These are phyloP conservation scores for Lablab purpureus DNA, from an alignment of 306 rosid genomes.

Conservation along the genomic window DNA sequence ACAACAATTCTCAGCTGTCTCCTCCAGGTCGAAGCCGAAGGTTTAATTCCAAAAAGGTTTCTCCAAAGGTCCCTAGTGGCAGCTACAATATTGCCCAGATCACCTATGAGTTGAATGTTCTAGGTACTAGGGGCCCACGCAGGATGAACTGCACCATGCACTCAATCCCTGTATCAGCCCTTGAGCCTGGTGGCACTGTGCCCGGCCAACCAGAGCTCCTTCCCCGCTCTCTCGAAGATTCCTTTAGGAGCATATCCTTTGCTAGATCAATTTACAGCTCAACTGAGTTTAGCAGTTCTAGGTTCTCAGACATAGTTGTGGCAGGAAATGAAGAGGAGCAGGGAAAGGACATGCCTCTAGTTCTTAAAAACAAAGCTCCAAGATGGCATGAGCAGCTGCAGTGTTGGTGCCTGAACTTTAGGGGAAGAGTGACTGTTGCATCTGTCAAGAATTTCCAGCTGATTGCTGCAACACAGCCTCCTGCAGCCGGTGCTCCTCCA, in stretches of 20 bases:
- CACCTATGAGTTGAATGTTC: conserved; percentile 82
- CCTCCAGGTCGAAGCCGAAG: conserved; percentile 86
- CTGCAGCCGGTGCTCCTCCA: conserved; percentile 38
- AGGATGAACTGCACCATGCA: conserved; percentile 85
- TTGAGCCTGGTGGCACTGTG: conserved; percentile 73
- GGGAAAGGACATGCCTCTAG: conserved; percentile 65
- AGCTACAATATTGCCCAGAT: conserved; percentile 83
- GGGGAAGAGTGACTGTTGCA: conserved; percentile 91
- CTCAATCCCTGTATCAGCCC: conserved; percentile 77
- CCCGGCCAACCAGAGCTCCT: conserved; percentile 86
- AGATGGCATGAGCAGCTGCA: conserved; percentile 96
- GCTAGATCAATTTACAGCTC: conserved; percentile 69
- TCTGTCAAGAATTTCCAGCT: conserved; percentile 93
- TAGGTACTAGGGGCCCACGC: conserved; percentile 90
- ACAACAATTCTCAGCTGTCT: conserved; percentile 62
- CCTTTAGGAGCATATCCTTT: conserved; percentile 82
- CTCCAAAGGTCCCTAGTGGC: conserved; percentile 89
- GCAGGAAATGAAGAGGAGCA: conserved; percentile 60
- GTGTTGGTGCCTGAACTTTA: conserved; percentile 92
- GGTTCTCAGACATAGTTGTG: conserved; percentile 70
- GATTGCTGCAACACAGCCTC: conserved; percentile 62
- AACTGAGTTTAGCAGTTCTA: conserved; percentile 74
- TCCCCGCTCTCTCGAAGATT: conserved; percentile 75
- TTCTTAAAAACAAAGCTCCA: conserved; percentile 88
- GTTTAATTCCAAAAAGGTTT: conserved; percentile 80